These are phyloP conservation scores for Dothideomycetes sp. DNA, from an alignment of 2,329 filamentous ascomycete species.

Conservation along the genomic window DNA sequence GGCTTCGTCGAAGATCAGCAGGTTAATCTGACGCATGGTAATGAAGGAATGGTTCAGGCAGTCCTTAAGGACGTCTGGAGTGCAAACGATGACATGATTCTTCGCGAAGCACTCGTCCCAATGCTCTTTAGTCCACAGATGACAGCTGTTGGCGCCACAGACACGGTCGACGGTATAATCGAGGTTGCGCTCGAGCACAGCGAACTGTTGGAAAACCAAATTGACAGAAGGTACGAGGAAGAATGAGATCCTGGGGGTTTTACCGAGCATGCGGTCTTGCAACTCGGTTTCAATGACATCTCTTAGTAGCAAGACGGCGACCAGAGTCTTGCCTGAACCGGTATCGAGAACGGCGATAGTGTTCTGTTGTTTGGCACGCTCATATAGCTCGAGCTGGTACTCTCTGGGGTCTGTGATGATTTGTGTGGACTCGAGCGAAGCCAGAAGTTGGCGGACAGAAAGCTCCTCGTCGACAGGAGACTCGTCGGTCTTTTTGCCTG, in stretches of 20 bases:
- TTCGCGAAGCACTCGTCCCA: conserved; percentile 51
- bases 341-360: conserved; percentile 90
- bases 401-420: conserved; percentile 74
- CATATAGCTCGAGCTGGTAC: conserved; percentile 87
- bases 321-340: conserved; percentile 94
- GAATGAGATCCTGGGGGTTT: conserved; percentile 61
- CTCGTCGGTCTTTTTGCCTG: conserved; percentile 28
- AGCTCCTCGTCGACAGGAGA: conserved; percentile 38
- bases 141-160: conserved; percentile 58
- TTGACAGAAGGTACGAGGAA: conserved; percentile 84
- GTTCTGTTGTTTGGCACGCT: conserved; percentile 74
- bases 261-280: conserved; percentile 53
- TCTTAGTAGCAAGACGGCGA: conserved; percentile 75
- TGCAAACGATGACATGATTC: conserved; percentile 84
- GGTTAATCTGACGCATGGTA: conserved; percentile 71
- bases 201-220: conserved; percentile 80
- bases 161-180: conserved; percentile 65
- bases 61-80: conserved; percentile 74
- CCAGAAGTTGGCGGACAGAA: conserved; percentile 45
- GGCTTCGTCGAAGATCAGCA: conserved; percentile 91
- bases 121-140: conserved; percentile 51
- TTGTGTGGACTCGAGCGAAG: conserved; percentile 40
- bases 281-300: conserved; percentile 71
- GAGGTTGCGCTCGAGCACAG: conserved; percentile 72
- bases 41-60: conserved; percentile 73